A percentile compares a stretch with the other conserved stretches of the same genome.
Evolutionary conservation across 2,329 filamentous ascomycete genomes (phyloP).

Genomic region (Diplodia corticola): DNA sequence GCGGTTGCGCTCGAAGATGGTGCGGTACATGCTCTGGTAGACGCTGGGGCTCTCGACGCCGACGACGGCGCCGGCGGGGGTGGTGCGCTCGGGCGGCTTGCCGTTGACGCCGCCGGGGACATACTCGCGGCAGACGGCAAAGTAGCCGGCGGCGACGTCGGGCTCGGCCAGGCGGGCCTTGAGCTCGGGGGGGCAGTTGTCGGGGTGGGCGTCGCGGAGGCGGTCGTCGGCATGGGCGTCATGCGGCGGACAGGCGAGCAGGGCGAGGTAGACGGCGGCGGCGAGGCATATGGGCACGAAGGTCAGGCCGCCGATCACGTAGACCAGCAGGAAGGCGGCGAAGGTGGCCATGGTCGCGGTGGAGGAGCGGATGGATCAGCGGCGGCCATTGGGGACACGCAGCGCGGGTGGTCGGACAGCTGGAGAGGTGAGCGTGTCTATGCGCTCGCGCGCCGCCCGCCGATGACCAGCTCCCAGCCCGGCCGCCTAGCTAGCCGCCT

Average conservation of each 20-base stretch:
- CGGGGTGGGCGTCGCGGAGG: slow-evolving; percentile 35
- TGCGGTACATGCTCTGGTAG: slow-evolving; percentile 97
- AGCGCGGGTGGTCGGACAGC: slow-evolving; percentile 1
- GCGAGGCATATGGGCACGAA: slow-evolving; percentile 74
- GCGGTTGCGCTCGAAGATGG: slow-evolving; percentile 76
- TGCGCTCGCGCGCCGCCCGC: background rate
- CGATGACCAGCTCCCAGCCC: background rate
- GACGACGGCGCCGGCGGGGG: slow-evolving; percentile 75
- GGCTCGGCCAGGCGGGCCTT: slow-evolving; percentile 61
- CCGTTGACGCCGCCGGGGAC: slow-evolving; percentile 88
- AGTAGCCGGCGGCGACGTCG: slow-evolving; percentile 86
- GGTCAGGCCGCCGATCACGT: slow-evolving; percentile 83
- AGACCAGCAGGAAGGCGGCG: slow-evolving; percentile 66
- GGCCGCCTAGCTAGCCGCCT: background rate
- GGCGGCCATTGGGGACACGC: slow-evolving; percentile 20
- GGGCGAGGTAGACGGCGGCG: slow-evolving; percentile 64
- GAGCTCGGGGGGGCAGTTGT: slow-evolving; percentile 60
- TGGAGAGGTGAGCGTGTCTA: background rate
- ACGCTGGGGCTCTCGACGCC: slow-evolving; percentile 85
- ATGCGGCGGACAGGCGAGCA: slow-evolving; percentile 64
- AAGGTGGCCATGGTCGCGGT: slow-evolving; percentile 37
- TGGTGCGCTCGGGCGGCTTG: slow-evolving; percentile 84
- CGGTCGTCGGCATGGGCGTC: slow-evolving; percentile 59
- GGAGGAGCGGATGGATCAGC: slow-evolving; percentile 1
- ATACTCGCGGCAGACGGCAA: slow-evolving; percentile 92